These are phyloP conservation scores for Opeltia flavorubescens DNA, from an alignment of 495 filamentous ascomycete species.

Conservation along the genomic window DNA sequence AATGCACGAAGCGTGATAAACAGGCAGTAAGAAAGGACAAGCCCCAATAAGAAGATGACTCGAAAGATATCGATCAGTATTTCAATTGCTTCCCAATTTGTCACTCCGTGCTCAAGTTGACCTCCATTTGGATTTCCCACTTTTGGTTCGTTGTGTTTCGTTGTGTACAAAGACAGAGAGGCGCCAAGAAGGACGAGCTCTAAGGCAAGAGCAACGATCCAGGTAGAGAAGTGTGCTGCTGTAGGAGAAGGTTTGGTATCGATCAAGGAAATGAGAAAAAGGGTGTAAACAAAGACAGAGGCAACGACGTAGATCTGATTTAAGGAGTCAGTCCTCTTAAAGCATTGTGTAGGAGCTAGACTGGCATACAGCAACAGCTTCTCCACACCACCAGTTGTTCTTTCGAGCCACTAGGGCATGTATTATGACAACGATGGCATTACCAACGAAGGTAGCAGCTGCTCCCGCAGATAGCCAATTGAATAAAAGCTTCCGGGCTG, in stretches of 20 bases:
- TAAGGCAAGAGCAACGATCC: conserved; percentile 50
- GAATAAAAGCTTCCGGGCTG: conserved; percentile 50
- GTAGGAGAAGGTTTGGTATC: conserved; percentile 66
- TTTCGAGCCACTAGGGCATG: conserved; percentile 55
- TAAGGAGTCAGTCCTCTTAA: not conserved
- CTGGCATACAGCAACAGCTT: conserved; percentile 62
- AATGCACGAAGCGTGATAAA: conserved; percentile 29
- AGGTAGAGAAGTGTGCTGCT: conserved; percentile 56
- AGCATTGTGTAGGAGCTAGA: not conserved
- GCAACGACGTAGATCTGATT: conserved; percentile 65
- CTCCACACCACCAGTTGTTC: conserved; percentile 81
- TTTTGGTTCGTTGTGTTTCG: conserved; percentile 40
- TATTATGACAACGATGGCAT: conserved; percentile 56
- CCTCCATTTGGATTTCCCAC: conserved; percentile 39
- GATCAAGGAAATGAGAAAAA: conserved; percentile 65
- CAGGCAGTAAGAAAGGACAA: conserved; percentile 44
- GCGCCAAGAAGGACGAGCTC: conserved; percentile 56
- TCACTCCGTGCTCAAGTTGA: conserved; percentile 34
- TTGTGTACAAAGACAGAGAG: conserved; percentile 46
- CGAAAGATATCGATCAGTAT: conserved; percentile 45
- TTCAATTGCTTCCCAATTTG: conserved; percentile 51
- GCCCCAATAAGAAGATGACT: conserved; percentile 39
- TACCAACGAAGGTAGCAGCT: conserved; percentile 58
- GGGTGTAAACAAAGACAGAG: conserved; percentile 59
- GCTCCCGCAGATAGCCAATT: conserved; percentile 54